A percentile compares a stretch with the other conserved stretches of the same genome.
Evolutionary conservation across 768 basidiomycete genomes (phyloP).

Genomic region (Macrocybe gigantea): DNA sequence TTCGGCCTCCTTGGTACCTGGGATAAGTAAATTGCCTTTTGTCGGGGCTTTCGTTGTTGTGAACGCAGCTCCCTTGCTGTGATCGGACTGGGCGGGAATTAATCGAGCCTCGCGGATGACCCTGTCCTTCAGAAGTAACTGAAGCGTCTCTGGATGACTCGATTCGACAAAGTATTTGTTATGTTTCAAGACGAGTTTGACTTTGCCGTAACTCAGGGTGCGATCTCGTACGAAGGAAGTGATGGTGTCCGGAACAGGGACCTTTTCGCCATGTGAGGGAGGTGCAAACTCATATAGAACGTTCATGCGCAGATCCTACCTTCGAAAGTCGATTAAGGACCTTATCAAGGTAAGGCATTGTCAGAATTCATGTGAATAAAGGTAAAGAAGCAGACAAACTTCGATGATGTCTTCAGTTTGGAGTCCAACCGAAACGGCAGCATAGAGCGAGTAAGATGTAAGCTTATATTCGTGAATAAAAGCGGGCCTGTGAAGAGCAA

Average conservation of each 20-base stretch:
- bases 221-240: slow-evolving; percentile 85
- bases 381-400: slow-evolving; percentile 46
- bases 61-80: slow-evolving; percentile 68
- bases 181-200: slow-evolving; percentile 96
- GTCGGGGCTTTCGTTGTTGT: slow-evolving; percentile 80
- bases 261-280: slow-evolving; percentile 36
- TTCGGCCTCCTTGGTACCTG: slow-evolving; percentile 75
- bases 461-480: slow-evolving; percentile 99
- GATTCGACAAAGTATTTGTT: slow-evolving; percentile 98
- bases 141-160: slow-evolving; percentile 88
- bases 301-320: slow-evolving; percentile 27
- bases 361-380: slow-evolving; percentile 13
- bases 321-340: slow-evolving; percentile 80
- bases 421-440: slow-evolving; percentile 95
- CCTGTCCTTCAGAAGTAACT: slow-evolving; percentile 80
- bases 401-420: slow-evolving; percentile 99
- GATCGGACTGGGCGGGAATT: slow-evolving; percentile 59
- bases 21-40: slow-evolving; percentile 78
- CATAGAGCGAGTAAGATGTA: slow-evolving; percentile 96
- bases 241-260: slow-evolving; percentile 88
- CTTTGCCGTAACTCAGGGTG: slow-evolving; percentile 95
- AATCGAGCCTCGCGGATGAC: slow-evolving; percentile 83
- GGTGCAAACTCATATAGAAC: slow-evolving; percentile 1
- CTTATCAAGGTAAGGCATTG: slow-evolving; percentile 35
- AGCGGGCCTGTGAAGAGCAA: slow-evolving; percentile 59